Base-by-base conservation (phyloP, 495 filamentous ascomycete genomes). In the Penicillium cosmopolitanum region DNA sequence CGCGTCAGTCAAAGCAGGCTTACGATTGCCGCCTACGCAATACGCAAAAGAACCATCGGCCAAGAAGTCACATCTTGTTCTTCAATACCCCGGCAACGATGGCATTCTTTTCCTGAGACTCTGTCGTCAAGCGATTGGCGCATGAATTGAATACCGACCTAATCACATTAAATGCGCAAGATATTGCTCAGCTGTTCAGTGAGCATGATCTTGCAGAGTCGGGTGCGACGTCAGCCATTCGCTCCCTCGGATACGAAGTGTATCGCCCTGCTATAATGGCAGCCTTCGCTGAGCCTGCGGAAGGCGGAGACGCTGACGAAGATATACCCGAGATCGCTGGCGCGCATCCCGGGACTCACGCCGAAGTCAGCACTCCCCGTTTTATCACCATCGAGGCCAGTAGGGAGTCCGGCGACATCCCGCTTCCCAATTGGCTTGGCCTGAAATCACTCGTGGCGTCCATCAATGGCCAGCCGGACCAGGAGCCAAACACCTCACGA, bases 181-280 rank as follows among this genome's bases (percentile, higher is more conserved):
- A 92, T 69, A 80, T 98, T 61, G 89, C 92, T 13, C 80, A 92
- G 55, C 77, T 98, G 42, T 83, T 89, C 42, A 89, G 86, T 31
- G 82, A 87, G 62, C 91, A 89, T 38, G 91, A 96, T 50, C 64
- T 77, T 23, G 69, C 74, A 12, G 72, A 77, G 50, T 69, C 56
- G 12, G 80, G 63, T 53, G 72, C 65, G 43, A 77, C 61, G 28
- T 75, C 61, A 57, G 65, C 67, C 31, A 80, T 73, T 46, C 72
- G 87, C 31, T 84, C 85, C 36, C 74, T 94, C n/a, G 87, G 87
- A 8, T 94, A 92, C 55, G 84, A 86, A 51, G 82, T 81, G n/a
- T 76, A 84, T 44, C 68, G 68, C 10, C 66, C 72, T 60, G 55
- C 70, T 3, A 33, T 62, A 23, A 56, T 62, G n/a, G 55, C 71